A percentile compares a stretch with the other conserved stretches of the same genome.
Conservation (phyloP, 2,329 filamentous ascomycete genomes). For the Pseudogymnoascus sp. region DNA sequence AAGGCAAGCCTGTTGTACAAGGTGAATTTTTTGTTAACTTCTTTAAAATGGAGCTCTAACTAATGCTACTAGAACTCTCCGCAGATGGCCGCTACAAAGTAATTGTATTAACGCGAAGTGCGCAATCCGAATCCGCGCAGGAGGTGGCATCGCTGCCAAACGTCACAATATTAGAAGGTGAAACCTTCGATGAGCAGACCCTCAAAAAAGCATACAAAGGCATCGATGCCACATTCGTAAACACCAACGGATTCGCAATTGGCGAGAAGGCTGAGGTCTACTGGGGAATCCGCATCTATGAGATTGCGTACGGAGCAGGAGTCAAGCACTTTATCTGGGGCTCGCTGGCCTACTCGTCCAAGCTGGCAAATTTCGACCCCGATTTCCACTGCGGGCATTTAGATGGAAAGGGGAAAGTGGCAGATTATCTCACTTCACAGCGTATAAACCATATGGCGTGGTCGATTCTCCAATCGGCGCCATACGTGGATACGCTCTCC, state of each 20-base stretch:
- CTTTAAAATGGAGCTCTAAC: background rate
- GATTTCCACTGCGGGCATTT: slow-evolving; percentile 17
- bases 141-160: slow-evolving; percentile 17
- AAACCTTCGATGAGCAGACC: slow-evolving; percentile 18
- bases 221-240: slow-evolving; percentile 19
- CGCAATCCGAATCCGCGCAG: slow-evolving; percentile 13
- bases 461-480: slow-evolving; percentile 18
- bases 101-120: slow-evolving; percentile 12
- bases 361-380: slow-evolving; percentile 13
- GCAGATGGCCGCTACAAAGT: slow-evolving; percentile 7
- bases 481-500: slow-evolving; percentile 21
- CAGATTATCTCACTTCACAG: slow-evolving; percentile 17
- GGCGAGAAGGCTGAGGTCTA: slow-evolving; percentile 23
- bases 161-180: slow-evolving; percentile 23
- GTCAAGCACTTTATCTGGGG: slow-evolving; percentile 21
- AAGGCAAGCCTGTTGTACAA: slow-evolving; percentile 31
- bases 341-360: slow-evolving; percentile 15
- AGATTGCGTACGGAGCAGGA: slow-evolving; percentile 16
- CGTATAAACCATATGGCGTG: slow-evolving; percentile 18
- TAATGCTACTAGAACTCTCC: background rate
- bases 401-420: slow-evolving; percentile 20
- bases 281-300: slow-evolving; percentile 21
- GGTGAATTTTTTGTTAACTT: slow-evolving; percentile 19
- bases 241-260: slow-evolving; percentile 22
- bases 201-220: slow-evolving; percentile 16